Percentiles rank a stretch among this genome's conserved stretches.
phyloP scores from a whole-genome alignment of 78 protist genomes.

The Protostelium mycophagum region DNA sequence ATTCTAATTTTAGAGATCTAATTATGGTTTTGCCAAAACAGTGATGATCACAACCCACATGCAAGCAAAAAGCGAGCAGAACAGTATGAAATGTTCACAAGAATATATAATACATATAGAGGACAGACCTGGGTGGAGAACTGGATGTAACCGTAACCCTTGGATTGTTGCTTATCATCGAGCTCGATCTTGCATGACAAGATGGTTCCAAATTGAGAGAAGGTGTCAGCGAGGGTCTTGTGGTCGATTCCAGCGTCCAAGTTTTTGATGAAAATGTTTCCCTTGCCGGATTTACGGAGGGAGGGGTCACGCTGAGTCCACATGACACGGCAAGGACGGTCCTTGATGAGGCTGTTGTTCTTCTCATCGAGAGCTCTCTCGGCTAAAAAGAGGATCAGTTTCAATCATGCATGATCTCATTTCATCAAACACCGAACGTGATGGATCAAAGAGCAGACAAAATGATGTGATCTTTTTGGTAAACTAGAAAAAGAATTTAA shows the following conservation, averaged over 20 bases:
- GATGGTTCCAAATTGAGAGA: slow-evolving; percentile 75
- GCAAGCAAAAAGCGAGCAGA: too few relatives aligned
- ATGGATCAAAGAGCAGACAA: too few relatives aligned
- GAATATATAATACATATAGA: too few relatives aligned
- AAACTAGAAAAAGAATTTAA: too few relatives aligned
- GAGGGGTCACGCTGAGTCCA: slow-evolving; percentile 96
- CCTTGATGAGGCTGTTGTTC: slow-evolving; percentile 84
- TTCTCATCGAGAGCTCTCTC: slow-evolving; percentile 94
- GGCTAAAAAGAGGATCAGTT: too few relatives aligned
- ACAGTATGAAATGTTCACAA: too few relatives aligned
- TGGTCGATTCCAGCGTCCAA: slow-evolving; percentile 83
- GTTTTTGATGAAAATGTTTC: slow-evolving; percentile 97
- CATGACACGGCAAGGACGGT: slow-evolving; percentile 94
- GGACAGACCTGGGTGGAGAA: slow-evolving; percentile 84
- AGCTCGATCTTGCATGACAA: slow-evolving; percentile 76
- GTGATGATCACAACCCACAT: too few relatives aligned
- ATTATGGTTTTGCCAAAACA: too few relatives aligned
- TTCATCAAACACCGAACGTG: slow-evolving; percentile 1
- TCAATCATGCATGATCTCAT: too few relatives aligned
- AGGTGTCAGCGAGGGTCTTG: slow-evolving; percentile 81
- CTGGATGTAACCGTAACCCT: slow-evolving; percentile 96
- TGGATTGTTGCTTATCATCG: slow-evolving; percentile 60
- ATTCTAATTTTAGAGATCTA: too few relatives aligned
- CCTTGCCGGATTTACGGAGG: slow-evolving; percentile 89
- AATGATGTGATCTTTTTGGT: too few relatives aligned